Percentiles rank a stretch among this genome's conserved stretches.
phyloP scores from a whole-genome alignment of 1,284 basidiomycete species.

The Pseudozyma hubeiensis region DNA sequence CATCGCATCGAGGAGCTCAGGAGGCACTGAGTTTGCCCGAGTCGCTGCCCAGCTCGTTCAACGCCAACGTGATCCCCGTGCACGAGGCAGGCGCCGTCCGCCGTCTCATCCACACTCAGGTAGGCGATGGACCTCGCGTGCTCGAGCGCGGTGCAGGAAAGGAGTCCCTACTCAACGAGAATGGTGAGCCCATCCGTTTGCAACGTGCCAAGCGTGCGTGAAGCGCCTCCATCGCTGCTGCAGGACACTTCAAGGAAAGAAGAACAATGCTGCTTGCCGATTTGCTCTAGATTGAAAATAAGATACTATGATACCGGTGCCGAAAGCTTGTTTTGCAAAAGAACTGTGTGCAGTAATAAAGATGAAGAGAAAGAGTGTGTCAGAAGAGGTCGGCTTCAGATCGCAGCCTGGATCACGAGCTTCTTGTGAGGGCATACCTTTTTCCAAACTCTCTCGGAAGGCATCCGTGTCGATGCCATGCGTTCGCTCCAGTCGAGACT shows the following conservation, averaged over 20 bases:
- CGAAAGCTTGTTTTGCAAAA: slow-evolving; percentile 47
- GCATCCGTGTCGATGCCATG: slow-evolving; percentile 60
- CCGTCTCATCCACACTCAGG: slow-evolving; percentile 67
- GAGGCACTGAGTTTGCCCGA: slow-evolving; percentile 45
- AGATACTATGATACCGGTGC: slow-evolving; percentile 27
- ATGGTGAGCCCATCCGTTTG: slow-evolving; percentile 60
- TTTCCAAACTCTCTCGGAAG: slow-evolving; percentile 53
- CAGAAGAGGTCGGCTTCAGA: background rate
- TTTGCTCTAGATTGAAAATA: slow-evolving; percentile 1
- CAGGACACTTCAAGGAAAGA: background rate
- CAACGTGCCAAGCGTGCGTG: slow-evolving; percentile 59
- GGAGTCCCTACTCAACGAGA: slow-evolving; percentile 55
- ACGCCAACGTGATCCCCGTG: slow-evolving; percentile 62
- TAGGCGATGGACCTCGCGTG: slow-evolving; percentile 65
- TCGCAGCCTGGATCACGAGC: background rate
- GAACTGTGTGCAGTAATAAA: slow-evolving; percentile 15
- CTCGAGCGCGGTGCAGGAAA: slow-evolving; percentile 53
- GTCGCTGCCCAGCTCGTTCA: slow-evolving; percentile 57
- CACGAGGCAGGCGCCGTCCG: slow-evolving; percentile 64
- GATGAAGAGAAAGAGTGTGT: background rate
- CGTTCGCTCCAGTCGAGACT: slow-evolving; percentile 25
- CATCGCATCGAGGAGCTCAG: slow-evolving; percentile 60
- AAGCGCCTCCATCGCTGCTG: background rate
- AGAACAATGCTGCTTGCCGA: background rate
- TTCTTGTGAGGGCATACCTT: slow-evolving; percentile 28